Base-by-base conservation (phyloP, 2,329 filamentous ascomycete species). In the Apiospora marii region DNA sequence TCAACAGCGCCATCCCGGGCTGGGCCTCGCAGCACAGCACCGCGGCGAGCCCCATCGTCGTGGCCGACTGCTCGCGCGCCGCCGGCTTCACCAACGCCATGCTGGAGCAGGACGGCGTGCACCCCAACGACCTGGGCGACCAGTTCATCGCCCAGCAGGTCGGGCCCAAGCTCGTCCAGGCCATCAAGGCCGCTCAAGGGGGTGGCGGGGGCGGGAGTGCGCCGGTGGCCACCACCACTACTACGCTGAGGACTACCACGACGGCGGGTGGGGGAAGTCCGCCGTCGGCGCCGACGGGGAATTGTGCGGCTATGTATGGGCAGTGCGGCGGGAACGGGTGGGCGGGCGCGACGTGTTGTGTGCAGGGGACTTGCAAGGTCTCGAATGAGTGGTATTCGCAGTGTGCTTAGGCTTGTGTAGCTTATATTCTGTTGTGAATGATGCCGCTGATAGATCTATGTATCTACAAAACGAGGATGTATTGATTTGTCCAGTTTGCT, bases 1-100 rank as follows among this genome's bases (percentile, higher is more conserved):
- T 85, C 71, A 85, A 85, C 77, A 76, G 72, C 24, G 79, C 78
- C 37, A 84, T 85, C 69, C 82, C 82, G 13, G 44, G 44, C 37
- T 71, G 72, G 69, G 27, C 64, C 12, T 24, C 41, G 67, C 58
- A 73, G 64, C 61, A 49, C 34, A 41, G 41, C 48, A 70, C 30
- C 6, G 30, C 51, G 13, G 27, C 69, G 22, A 34, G 44, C 34
- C 70, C 72, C n/a, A 61, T 73, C 76, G 48, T 53, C 22, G 48
- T 70, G 10, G 68, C 68, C 48, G 68, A 70, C 68, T 81, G 79
- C 71, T 79, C 78, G 16, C 76, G 71, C 19, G 71, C 78, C 61
- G 58, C 68, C 13, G 67, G 67, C 68, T 72, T 67, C 53, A 76
- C 77, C 8, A 78, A 74, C 12, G 74, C 75, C 13, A 79, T 80